Evolutionary conservation across 768 basidiomycete species (phyloP), one percentile per base, ranked within the genome.

Genomic region (Serendipita vermifera): DNA sequence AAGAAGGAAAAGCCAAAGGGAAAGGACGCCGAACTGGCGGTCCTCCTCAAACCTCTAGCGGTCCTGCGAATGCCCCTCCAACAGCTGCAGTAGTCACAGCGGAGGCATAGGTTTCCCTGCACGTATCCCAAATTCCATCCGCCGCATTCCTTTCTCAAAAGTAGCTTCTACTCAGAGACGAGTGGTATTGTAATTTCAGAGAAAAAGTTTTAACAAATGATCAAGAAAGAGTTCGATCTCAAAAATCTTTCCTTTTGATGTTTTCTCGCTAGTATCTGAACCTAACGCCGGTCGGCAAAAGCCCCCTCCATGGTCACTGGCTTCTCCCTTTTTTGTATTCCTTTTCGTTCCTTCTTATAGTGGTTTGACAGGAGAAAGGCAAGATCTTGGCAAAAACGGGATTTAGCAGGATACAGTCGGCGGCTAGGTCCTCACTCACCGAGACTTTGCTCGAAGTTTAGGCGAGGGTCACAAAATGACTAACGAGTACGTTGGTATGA

Each of bases 371-470:
- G 75, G 53, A 93, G 69, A 73, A 93, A 92, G 0, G 90, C 90
- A 22, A 92, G 80, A 63, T 90, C 87, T 83, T 41, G 7, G 22
- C 14, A n/a, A 51, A 7, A 36, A 9, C 31, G 3, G 26, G 26
- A 1, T 32, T 11, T 13, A 39, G 33, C 3, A 4, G 5, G n/a
- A 14, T 33, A n/a, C n/a, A n/a, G n/a, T n/a, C n/a, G 54, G 33
- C 55, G 6, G 9, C 22, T 53, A 1, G 15, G 27, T 20, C 54
- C 51, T 36, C 2, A 72, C 80, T 59, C 62, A 90, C 89, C 89
- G n/a, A 97, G 75, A 40, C 84, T 85, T 67, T 94, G 92, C 68
- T 94, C 92, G 62, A 91, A 91, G 67, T 96, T 94, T 60, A 97
- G 70, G 40, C 93, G 72, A 2, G 92, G 94, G 71, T 97, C 93